Percentiles rank a stretch among this genome's conserved stretches.
Evolutionary conservation across 2,329 filamentous ascomycete genomes (phyloP).

Genomic region (Nemania serpens): DNA sequence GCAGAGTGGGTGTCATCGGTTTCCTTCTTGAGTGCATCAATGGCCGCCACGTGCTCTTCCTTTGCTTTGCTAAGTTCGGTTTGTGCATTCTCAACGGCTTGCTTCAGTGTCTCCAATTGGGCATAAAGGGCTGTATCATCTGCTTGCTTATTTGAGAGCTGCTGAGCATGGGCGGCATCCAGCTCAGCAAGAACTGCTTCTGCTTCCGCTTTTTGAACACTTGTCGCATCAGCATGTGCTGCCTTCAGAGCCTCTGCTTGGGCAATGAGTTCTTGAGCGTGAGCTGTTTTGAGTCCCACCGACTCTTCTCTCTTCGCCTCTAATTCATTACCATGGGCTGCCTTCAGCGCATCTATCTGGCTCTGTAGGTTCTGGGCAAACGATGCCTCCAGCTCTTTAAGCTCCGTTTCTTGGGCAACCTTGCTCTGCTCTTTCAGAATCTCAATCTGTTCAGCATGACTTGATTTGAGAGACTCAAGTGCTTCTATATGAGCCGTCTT

Average conservation of each 20-base stretch:
- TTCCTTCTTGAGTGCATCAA: constrained; percentile 49
- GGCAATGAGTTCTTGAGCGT: constrained; percentile 37
- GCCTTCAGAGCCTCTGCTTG: constrained; percentile 42
- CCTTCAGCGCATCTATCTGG: constrained; percentile 46
- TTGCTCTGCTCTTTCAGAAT: constrained; percentile 50
- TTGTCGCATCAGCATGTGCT: constrained; percentile 42
- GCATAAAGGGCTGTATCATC: constrained; percentile 31
- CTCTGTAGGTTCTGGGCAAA: constrained; percentile 50
- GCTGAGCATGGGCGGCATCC: constrained; percentile 35
- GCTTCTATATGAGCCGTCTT: constrained; percentile 54
- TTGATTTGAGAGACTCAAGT: constrained; percentile 58
- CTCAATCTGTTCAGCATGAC: constrained; percentile 56
- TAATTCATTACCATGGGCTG: constrained; percentile 43
- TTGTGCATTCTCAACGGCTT: constrained; percentile 36
- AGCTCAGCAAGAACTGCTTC: constrained; percentile 35
- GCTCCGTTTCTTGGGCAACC: constrained; percentile 45
- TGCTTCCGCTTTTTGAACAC: constrained; percentile 23
- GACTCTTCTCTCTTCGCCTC: constrained; percentile 43
- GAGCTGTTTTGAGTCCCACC: constrained; percentile 33
- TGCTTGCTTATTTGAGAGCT: constrained; percentile 34
- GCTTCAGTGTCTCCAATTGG: constrained; percentile 39
- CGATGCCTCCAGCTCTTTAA: constrained; percentile 45
- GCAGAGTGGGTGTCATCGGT: constrained; percentile 47
- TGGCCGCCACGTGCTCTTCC: constrained; percentile 41
- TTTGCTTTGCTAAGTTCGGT: constrained; percentile 44